Base-by-base conservation (phyloP, 768 basidiomycete species). In the Psilocybe cubensis region DNA sequence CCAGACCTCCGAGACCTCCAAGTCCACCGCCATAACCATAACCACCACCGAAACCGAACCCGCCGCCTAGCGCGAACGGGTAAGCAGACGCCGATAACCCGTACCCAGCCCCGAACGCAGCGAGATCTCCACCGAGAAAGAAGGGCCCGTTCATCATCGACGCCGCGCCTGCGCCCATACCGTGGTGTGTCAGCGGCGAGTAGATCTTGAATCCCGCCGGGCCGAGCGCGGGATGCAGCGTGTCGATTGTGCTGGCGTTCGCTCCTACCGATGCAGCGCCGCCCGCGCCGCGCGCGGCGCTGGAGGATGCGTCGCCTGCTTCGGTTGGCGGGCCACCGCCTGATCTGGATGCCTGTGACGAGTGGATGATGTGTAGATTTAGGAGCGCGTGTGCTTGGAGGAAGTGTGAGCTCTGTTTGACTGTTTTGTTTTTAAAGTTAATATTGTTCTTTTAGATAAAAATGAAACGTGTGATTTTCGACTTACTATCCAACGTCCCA, bases 321-420 rank as follows among this genome's bases (percentile, higher is more conserved):
- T 69, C 63, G 38, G 66, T 52, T 20, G 56, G 56, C 9, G 64
- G 64, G 23, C 52, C 28, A 5, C 68, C 68, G 47, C 67, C 63
- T 3, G n/a, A n/a, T n/a, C 73, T 70, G 0, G 80, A 68, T 0
- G 84, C 72, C 66, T 92, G 89, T 1, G 88, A 87, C 2, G 91
- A 88, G 64, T 94, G 91, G 51, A 94, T 90, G 69, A 94, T 89
- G 68, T 94, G 92, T 12, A 94, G 82, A 62, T 94, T 94, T 54
- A 94, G 81, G 1, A 92, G 76, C 0, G 91, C 80, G 57, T 94
- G 89, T 0, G 92, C 92, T 74, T 94, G 92, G 21, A 94, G 81
- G 75, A 92, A 94, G 66, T 91, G 89, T 0, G 91, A 90, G 56
- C 87, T 86, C 64, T 89, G 87, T 64, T 86, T 86, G 69, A 92